Base-by-base conservation (phyloP, 805 yeast genomes). In the Osmozyma mogii region DNA sequence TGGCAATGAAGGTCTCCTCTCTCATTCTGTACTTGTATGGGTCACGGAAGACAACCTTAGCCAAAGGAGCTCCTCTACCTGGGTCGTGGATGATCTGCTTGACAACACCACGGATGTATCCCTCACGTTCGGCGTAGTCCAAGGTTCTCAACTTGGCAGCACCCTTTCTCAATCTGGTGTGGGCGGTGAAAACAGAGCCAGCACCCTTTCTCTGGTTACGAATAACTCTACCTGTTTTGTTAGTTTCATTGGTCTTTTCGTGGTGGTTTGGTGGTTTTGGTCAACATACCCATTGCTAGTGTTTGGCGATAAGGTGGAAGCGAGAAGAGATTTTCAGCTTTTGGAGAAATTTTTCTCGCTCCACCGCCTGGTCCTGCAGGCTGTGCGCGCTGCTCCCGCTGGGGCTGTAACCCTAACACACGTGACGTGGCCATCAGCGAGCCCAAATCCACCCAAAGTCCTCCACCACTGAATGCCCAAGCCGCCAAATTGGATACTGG, bases 161-260 rank as follows among this genome's bases (percentile, higher is more conserved):
- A 70, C 98, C 98, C 76, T 92, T 84, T 84, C 98, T 87, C 72
- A 92, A 84, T 75, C 97, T 89, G 79, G 97, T 89, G 92, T 89
- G 95, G 62, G 98, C 80, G 68, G 94, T 82, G 87, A 92, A 92
- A 80, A 92, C 87, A 62, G 97, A 89, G 68, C 98, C 97, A 72
- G 96, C 95, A 83, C 97, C 97, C 78, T 92, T 92, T 87, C 99
- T 88, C 82, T 92, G 99, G 82, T 92, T 92, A 78, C 98, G 94
- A 78, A 92, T 92, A 75, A 92, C 99, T 82, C 97, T 85, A 84
- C 95, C 95, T 78, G 57, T 56, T 33, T 19, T 29, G 43, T 40
- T 35, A 40, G 41, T 32, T n/a, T n/a, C n/a, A n/a, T 8, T 8
- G 21, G 21, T 8, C 21, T 18, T 8, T 18, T 8, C 8, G 21